phyloP scores from a whole-genome alignment of 2,329 filamentous ascomycete genomes.

The Arachnopeziza araneosa region DNA sequence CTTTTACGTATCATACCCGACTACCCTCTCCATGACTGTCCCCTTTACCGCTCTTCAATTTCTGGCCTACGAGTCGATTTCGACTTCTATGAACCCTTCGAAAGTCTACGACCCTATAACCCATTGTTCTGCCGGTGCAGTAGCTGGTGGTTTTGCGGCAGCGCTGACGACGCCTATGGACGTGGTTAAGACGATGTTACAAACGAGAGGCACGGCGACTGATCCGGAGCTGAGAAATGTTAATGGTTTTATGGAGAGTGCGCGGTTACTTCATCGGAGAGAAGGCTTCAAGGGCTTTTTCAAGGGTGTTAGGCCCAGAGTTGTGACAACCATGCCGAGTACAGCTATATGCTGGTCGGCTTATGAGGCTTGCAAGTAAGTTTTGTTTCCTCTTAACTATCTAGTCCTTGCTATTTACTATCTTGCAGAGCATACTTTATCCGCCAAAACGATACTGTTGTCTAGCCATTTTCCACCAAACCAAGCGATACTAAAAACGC shows the following conservation, averaged over 20 bases:
- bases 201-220: slow-evolving; percentile 79
- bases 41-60: slow-evolving; percentile 97
- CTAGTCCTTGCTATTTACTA: slow-evolving; percentile 4
- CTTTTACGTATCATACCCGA: slow-evolving; percentile 98
- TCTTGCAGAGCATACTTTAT: slow-evolving; percentile 54
- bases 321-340: slow-evolving; percentile 96
- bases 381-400: slow-evolving; percentile 12
- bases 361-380: slow-evolving; percentile 64
- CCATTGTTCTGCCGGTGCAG: slow-evolving; percentile 85
- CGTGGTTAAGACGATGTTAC: slow-evolving; percentile 95
- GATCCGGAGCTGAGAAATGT: slow-evolving; percentile 60
- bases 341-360: slow-evolving; percentile 98
- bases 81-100: slow-evolving; percentile 82
- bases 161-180: slow-evolving; percentile 94
- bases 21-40: slow-evolving; percentile 96
- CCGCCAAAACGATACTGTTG: slow-evolving; percentile 40
- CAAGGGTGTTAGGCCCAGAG: slow-evolving; percentile 82
- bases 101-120: slow-evolving; percentile 88
- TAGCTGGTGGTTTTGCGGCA: slow-evolving; percentile 89
- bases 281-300: slow-evolving; percentile 87
- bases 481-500: neutral
- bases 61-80: slow-evolving; percentile 94
- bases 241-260: slow-evolving; percentile 28
- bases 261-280: slow-evolving; percentile 48
- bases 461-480: slow-evolving; percentile 13